Evolutionary conservation across 2,329 filamentous ascomycete genomes (phyloP), one percentile per base, ranked within the genome.

Genomic region (Cercospora zeae-maydis): DNA sequence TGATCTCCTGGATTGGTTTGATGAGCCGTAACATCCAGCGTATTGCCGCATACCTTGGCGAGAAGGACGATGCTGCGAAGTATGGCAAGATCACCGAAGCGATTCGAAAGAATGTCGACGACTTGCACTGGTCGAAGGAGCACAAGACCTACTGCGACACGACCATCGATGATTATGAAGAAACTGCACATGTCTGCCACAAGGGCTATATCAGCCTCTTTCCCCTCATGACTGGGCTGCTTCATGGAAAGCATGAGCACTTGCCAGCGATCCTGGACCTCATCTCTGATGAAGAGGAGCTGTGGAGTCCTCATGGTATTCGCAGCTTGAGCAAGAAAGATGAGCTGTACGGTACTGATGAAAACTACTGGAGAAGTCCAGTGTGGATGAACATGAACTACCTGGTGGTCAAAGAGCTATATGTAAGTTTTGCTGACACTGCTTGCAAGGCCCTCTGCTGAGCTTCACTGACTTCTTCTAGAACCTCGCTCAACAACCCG

Each of bases 361-460:
- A 99, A 80, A 97, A 99, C 77, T 99, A 99, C 81, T 99, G 95
- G 93, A 86, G 92, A 66, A 90, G 91, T 67, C 92, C 95, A 0
- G 84, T 98, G 24, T 98, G 93, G 93, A 90, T 98, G 73, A 95
- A 95, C 74, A 92, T 98, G 69, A 98, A 98, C 79, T 98, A 96
- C 76, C 81, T 98, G 70, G 87, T 90, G 56, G 79, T 97, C 58
- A 85, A 88, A 68, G 87, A 91, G 73, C 86, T 98, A 31, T 82
- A 88, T 68, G 90, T 93, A 82, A 80, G 89, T 83, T 16, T 24
- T 21, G 16, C 14, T 42, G 19, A 34, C 16, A 8, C 45, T 13
- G n/a, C n/a, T n/a, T n/a, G n/a, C 31, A 31, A 51, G 33, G 3
- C 37, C 59, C n/a, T 52, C 24, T 56, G 14, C 57, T 61, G 51